Conservation (phyloP, 1,284 basidiomycete genomes). For the Moesziomyces globuligerus region DNA sequence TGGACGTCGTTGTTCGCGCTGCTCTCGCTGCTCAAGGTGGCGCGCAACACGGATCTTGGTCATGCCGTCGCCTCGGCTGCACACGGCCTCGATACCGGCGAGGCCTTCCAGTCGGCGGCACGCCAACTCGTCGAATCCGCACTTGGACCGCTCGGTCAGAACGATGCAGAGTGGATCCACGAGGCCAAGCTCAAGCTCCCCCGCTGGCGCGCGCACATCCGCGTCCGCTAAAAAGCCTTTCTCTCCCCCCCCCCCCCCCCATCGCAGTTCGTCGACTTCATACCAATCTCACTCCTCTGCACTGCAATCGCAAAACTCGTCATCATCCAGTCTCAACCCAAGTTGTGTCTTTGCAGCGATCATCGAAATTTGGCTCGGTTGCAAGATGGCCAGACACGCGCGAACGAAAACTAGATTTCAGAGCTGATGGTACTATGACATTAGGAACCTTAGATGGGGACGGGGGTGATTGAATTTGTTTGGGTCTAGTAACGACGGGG, state of each 20-base stretch:
- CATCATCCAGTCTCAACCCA: background rate
- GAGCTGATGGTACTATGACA: background rate
- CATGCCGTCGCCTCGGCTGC: constrained; percentile 7
- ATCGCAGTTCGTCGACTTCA: background rate
- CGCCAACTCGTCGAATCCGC: constrained; percentile 27
- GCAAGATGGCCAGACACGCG: too few species aligned
- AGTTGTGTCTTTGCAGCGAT: too few species aligned
- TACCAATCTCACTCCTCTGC: background rate
- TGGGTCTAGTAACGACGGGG: constrained; percentile 30
- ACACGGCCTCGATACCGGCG: constrained; percentile 12
- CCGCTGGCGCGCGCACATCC: constrained; percentile 30
- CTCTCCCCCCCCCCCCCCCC: too few species aligned
- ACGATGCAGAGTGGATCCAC: constrained; percentile 43
- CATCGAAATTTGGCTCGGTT: too few species aligned
- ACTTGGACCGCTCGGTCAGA: constrained; percentile 8
- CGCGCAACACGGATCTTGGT: constrained; percentile 18
- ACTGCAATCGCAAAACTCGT: constrained; percentile 12
- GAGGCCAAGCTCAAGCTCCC: constrained; percentile 24
- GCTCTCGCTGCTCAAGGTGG: constrained; percentile 26
- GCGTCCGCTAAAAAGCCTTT: constrained; percentile 14
- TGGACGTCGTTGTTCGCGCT: constrained; percentile 29
- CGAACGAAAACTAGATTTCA: too few species aligned
- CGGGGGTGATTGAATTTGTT: too few species aligned
- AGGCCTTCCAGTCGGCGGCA: constrained; percentile 18
- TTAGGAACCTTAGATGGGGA: background rate